A percentile compares a stretch with the other conserved stretches of the same genome.
phyloP scores from a whole-genome alignment of 2,329 filamentous ascomycete genomes.

The Calonectria multiphialidica region DNA sequence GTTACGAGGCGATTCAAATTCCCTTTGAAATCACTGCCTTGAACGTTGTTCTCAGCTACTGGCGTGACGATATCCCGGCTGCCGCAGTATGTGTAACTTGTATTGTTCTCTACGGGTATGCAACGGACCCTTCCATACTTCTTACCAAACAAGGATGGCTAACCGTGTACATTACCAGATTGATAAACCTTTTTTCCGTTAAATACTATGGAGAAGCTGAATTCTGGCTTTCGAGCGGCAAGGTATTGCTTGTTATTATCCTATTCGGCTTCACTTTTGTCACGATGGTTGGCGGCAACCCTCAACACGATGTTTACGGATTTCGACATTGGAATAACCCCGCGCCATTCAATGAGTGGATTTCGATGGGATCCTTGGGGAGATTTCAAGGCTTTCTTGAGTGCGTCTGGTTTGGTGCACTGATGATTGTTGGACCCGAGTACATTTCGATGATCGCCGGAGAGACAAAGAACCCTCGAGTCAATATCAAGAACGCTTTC shows the following conservation, averaged over 20 bases:
- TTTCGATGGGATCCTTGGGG: not conserved
- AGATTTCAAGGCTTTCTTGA: not conserved
- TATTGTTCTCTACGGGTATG: not conserved
- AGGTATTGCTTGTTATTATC: not conserved
- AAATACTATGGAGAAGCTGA: not conserved
- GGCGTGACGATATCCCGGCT: not conserved
- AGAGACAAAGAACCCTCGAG: not conserved
- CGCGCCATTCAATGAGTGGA: not conserved
- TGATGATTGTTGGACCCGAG: not conserved
- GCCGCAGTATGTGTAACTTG: not conserved
- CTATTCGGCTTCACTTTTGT: not conserved
- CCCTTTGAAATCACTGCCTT: slow-evolving; percentile 1
- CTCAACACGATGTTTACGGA: not conserved
- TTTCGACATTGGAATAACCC: not conserved
- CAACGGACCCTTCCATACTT: no score
- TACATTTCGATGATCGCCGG: not conserved
- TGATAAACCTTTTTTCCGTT: not conserved
- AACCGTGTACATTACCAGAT: not conserved
- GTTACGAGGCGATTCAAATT: not conserved
- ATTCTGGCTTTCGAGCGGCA: slow-evolving; percentile 3
- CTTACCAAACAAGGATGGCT: not conserved
- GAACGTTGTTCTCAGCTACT: not conserved
- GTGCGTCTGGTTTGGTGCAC: not conserved
- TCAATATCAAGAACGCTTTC: not conserved
- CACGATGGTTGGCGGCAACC: slow-evolving; percentile 6